Conservation (phyloP, 192 early-diverging fungal species). For the Gamsiella multidivaricata region DNA sequence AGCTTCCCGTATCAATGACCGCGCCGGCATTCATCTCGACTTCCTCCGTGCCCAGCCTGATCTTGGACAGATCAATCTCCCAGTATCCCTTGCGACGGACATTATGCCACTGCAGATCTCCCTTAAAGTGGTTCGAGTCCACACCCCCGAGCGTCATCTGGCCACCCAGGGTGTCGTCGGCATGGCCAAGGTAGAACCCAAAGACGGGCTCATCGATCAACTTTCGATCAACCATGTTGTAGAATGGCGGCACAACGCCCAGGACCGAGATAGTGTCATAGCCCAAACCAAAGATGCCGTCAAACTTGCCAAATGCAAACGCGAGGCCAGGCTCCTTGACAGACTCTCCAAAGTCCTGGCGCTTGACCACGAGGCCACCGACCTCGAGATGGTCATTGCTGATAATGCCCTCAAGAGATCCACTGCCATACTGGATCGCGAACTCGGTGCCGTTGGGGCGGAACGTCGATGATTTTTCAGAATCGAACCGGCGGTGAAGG, state of each 20-base stretch:
- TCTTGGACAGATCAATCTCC: conserved; percentile 90
- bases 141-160: conserved; percentile 91
- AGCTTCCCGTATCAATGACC: conserved; percentile 94
- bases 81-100: conserved; percentile 96
- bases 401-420: conserved; percentile 94
- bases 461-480: conserved; percentile 81
- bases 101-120: conserved; percentile 81
- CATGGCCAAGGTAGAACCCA: conserved; percentile 87
- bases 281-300: conserved; percentile 96
- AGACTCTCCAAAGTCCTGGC: conserved; percentile 94
- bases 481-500: conserved; percentile 91
- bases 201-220: conserved; percentile 90
- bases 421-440: conserved; percentile 94
- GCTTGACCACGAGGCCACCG: conserved; percentile 75
- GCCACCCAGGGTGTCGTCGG: conserved; percentile 75
- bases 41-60: conserved; percentile 83
- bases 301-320: conserved; percentile 95
- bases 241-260: conserved; percentile 93
- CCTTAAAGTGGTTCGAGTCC: conserved; percentile 79
- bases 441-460: conserved; percentile 93
- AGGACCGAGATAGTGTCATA: conserved; percentile 91
- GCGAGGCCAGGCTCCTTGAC: conserved; percentile 96
- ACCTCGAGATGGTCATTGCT: conserved; percentile 71
- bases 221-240: conserved; percentile 86
- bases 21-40: conserved; percentile 76